Base-by-base conservation (phyloP, 1,284 basidiomycete species). In the Apiotrichum domesticum region DNA sequence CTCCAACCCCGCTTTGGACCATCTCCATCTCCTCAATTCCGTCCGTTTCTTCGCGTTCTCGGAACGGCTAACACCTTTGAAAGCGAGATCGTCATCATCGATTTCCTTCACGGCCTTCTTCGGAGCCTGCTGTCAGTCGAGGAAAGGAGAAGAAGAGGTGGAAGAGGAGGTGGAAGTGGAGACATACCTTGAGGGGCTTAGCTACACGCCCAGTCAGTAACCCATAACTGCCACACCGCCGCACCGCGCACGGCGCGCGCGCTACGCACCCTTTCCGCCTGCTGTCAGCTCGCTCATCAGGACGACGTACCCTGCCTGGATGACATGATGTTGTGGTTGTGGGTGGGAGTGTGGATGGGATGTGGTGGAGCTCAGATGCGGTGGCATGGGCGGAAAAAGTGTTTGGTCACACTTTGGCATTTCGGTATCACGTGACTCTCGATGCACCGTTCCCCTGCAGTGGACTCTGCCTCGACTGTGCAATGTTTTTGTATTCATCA, bases 1-100 rank as follows among this genome's bases (percentile, higher is more conserved):
- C n/a, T 35, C 29, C 45, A 14, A 29, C 45, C 8, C 14, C 32
- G 4, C 4, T 6, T n/a, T 14, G 13, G 4, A n/a, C 34, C 46
- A 35, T 35, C 15, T 8, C 29, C 3, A 32, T 43, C 39, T 64
- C 63, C 46, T n/a, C 46, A 6, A 21, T 14, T 6, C 5, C 35
- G 6, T 37, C 8, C 7, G 8, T 13, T 39, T 39, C 37, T 13
- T 39, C 37, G 37, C 37, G 13, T 13, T 9, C 37, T 13, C 37
- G 13, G 13, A 13, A 39, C 37, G 37, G 37, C 37, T 9, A 39
- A 15, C 6, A 51, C 61, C 65, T 52, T 63, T 55, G 63, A 68
- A 66, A 9, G 70, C 70, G 14, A 61, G 43, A 57, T 72, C 71
- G 39, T 72, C 71, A 9, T 73, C 71, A 55, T 73, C 71, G 21